Conservation (phyloP, 129 eudicot genomes). For the Scalesia atractyloides region DNA sequence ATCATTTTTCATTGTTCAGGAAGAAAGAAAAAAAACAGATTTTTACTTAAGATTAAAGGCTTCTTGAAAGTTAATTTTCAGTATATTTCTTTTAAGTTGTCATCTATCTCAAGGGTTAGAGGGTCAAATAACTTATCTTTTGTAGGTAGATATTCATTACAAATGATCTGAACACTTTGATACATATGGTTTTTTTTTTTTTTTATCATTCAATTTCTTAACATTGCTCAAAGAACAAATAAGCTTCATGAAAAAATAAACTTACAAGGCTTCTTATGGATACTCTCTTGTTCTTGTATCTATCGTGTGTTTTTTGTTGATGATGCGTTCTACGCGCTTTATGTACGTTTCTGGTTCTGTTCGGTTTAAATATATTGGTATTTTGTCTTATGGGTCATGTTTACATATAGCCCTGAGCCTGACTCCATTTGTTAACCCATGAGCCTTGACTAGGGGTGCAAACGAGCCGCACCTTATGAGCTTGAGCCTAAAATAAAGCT, state of each 20-base stretch:
- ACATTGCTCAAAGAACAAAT: slow-evolving; percentile 40
- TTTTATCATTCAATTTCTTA: slow-evolving; percentile 35
- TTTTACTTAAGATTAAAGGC: slow-evolving; percentile 56
- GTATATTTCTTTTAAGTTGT: slow-evolving; percentile 41
- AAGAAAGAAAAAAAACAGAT: slow-evolving; percentile 36
- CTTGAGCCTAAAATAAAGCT: too few relatives aligned
- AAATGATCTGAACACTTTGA: slow-evolving; percentile 35
- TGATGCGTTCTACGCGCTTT: slow-evolving; percentile 5
- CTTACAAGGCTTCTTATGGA: slow-evolving; percentile 17
- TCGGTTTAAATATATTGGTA: neutral
- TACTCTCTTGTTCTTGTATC: slow-evolving; percentile 26
- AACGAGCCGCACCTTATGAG: too few relatives aligned
- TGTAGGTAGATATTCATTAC: slow-evolving; percentile 40
- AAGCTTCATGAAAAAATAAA: slow-evolving; percentile 29
- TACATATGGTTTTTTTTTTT: slow-evolving; percentile 28
- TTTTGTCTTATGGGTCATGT: neutral
- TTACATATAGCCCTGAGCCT: neutral
- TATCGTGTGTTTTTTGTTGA: slow-evolving; percentile 21
- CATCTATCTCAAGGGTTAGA: slow-evolving; percentile 38
- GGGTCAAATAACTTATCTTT: slow-evolving; percentile 43
- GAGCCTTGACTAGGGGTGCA: too few relatives aligned
- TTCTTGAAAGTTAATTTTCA: slow-evolving; percentile 44
- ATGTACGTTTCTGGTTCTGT: slow-evolving; percentile 11
- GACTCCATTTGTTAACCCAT: too few relatives aligned
- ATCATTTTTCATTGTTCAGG: slow-evolving; percentile 36